phyloP scores from a whole-genome alignment of 345 rosid genomes.

The Litchi chinensis region DNA sequence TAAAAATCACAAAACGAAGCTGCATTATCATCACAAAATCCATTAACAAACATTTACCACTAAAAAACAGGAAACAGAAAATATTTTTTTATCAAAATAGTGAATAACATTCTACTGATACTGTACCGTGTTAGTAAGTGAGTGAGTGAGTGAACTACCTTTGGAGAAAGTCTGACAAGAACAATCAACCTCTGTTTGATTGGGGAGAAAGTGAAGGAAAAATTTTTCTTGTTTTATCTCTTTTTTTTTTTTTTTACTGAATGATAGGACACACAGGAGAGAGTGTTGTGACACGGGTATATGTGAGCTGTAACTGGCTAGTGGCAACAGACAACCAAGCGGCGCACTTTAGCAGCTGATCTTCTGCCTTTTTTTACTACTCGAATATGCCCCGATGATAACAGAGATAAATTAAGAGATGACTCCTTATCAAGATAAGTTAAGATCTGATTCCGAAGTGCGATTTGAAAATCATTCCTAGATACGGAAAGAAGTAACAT shows the following conservation, averaged over 20 bases:
- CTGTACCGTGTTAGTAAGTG: neutral
- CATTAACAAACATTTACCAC: neutral
- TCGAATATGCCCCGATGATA: rapidly evolving
- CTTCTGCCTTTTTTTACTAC: neutral
- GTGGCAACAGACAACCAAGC: neutral
- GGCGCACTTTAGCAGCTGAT: neutral
- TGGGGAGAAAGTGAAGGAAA: constrained; percentile 24
- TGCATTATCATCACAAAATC: constrained; percentile 1
- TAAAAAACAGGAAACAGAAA: neutral
- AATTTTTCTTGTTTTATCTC: neutral
- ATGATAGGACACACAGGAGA: neutral
- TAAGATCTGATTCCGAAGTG: too few species aligned
- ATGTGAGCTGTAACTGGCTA: constrained; percentile 10
- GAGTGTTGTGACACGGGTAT: neutral
- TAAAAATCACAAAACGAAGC: constrained; percentile 14
- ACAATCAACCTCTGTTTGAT: constrained; percentile 21
- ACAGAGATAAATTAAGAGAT: too few species aligned
- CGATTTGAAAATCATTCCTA: too few species aligned
- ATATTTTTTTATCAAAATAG: neutral
- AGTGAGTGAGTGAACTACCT: neutral
- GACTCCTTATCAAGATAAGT: too few species aligned
- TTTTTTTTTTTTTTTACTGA: neutral
- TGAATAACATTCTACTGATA: neutral
- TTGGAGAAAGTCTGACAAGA: constrained; percentile 11
- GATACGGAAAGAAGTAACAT: too few species aligned